Percentiles rank a stretch among this genome's conserved stretches.
These are phyloP conservation scores for Pseudogymnoascus sp. DNA, from an alignment of 2,329 filamentous ascomycete species.

Conservation along the genomic window DNA sequence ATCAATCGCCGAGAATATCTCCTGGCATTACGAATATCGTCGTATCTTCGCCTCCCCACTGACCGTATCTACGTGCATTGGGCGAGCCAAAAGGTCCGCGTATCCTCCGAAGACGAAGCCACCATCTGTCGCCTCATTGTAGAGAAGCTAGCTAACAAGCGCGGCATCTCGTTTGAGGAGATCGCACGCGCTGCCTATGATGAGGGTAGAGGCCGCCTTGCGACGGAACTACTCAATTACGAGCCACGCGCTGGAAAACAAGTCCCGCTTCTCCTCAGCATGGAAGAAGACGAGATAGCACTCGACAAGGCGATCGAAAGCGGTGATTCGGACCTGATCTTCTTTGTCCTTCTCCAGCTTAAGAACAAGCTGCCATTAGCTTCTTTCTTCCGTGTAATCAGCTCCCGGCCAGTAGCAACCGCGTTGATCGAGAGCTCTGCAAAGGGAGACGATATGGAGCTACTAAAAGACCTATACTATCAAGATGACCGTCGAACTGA, in stretches of 20 bases:
- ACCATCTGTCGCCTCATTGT: slow-evolving; percentile 81
- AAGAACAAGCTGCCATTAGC: slow-evolving; percentile 87
- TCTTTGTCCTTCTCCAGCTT: slow-evolving; percentile 77
- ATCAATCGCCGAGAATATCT: slow-evolving; percentile 88
- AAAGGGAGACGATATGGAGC: slow-evolving; percentile 62
- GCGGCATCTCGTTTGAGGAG: slow-evolving; percentile 89
- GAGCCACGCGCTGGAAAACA: slow-evolving; percentile 93
- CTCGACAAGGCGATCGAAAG: slow-evolving; percentile 95
- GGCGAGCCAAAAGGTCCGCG: slow-evolving; percentile 88
- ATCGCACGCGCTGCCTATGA: slow-evolving; percentile 91
- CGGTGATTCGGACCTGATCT: slow-evolving; percentile 88
- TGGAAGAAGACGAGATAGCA: slow-evolving; percentile 93
- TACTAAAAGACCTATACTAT: slow-evolving; percentile 95
- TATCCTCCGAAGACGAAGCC: slow-evolving; percentile 79
- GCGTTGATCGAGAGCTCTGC: slow-evolving; percentile 85
- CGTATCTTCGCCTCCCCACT: slow-evolving; percentile 77
- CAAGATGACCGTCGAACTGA: slow-evolving; percentile 89
- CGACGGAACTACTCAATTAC: slow-evolving; percentile 84
- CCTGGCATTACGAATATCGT: slow-evolving; percentile 78
- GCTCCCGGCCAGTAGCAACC: slow-evolving; percentile 73
- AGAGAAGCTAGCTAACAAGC: slow-evolving; percentile 75
- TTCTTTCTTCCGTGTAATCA: slow-evolving; percentile 87
- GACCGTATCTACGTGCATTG: slow-evolving; percentile 94
- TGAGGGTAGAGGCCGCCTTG: slow-evolving; percentile 80
- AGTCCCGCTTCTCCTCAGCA: slow-evolving; percentile 82